Evolutionary conservation across 805 yeast genomes (phyloP).

Genomic region (Spathaspora hagerdaliae): DNA sequence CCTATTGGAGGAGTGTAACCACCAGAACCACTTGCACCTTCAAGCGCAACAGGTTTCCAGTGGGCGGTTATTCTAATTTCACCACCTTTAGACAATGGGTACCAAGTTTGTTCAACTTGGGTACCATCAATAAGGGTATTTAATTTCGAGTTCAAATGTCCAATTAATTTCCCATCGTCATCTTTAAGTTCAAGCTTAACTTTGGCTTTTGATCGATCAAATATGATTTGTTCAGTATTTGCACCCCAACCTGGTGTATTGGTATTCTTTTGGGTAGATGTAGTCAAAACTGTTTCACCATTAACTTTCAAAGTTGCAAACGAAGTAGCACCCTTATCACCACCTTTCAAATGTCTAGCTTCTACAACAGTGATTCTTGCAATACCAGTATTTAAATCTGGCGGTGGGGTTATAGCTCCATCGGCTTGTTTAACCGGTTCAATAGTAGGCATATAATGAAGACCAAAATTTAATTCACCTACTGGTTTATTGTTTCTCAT

Average conservation of each 20-base stretch:
- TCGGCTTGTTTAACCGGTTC: conserved; percentile 61
- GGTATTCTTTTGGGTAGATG: conserved; percentile 56
- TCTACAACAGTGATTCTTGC: conserved; percentile 62
- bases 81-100: conserved; percentile 70
- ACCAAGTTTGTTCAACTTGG: conserved; percentile 75
- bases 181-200: conserved; percentile 62
- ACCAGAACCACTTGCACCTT: conserved; percentile 62
- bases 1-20: conserved; percentile 96
- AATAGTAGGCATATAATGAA: conserved; percentile 74
- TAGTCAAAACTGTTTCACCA: conserved; percentile 53
- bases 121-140: conserved; percentile 72
- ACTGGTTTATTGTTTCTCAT: conserved; percentile 80
- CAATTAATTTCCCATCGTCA: conserved; percentile 51
- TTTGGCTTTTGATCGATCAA: conserved; percentile 67
- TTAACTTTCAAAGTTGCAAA: conserved; percentile 71
- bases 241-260: conserved; percentile 67
- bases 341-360: conserved; percentile 51
- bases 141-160: conserved; percentile 55
- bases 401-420: conserved; percentile 81
- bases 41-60: conserved; percentile 85
- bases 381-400: conserved; percentile 93
- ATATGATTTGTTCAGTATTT: conserved; percentile 61
- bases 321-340: conserved; percentile 50
- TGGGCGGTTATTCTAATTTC: conserved; percentile 63
- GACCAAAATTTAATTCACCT: conserved; percentile 69